phyloP scores from a whole-genome alignment of 2,329 filamentous ascomycete genomes.

The Aspergillus fijiensis region DNA sequence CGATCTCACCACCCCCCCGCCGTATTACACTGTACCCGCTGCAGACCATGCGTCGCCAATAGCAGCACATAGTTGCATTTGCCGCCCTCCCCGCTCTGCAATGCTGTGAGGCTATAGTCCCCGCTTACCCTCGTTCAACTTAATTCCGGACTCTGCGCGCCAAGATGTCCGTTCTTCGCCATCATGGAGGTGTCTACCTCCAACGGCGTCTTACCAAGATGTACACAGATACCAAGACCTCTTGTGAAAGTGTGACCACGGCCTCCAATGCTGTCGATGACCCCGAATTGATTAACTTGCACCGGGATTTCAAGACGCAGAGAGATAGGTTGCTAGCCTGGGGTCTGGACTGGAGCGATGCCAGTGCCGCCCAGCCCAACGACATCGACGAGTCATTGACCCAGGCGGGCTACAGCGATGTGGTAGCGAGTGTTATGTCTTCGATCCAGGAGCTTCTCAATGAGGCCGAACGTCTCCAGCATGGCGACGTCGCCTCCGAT shows the following conservation, averaged over 20 bases:
- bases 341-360: constrained; percentile 67
- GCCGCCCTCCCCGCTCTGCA: constrained; percentile 9
- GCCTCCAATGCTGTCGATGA: constrained; percentile 50
- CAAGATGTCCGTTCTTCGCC: constrained; percentile 49
- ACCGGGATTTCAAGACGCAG: constrained; percentile 62
- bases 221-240: constrained; percentile 64
- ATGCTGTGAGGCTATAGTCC: constrained; percentile 20
- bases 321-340: constrained; percentile 64
- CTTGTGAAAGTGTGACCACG: constrained; percentile 55
- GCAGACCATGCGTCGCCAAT: constrained; percentile 8
- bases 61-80: background rate
- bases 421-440: constrained; percentile 63
- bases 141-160: constrained; percentile 19
- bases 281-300: constrained; percentile 56
- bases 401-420: constrained; percentile 62
- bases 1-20: background rate
- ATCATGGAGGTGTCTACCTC: constrained; percentile 46
- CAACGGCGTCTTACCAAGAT: constrained; percentile 57
- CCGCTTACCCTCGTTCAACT: constrained; percentile 8
- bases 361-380: constrained; percentile 54
- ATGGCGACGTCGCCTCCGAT: constrained; percentile 43
- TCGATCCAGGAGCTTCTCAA: constrained; percentile 64
- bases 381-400: constrained; percentile 64
- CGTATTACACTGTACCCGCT: background rate
- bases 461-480: constrained; percentile 60